A percentile compares a stretch with the other conserved stretches of the same genome.
These are phyloP conservation scores for Tricholoma bakamatsutake DNA, from an alignment of 768 basidiomycete genomes.

Conservation along the genomic window DNA sequence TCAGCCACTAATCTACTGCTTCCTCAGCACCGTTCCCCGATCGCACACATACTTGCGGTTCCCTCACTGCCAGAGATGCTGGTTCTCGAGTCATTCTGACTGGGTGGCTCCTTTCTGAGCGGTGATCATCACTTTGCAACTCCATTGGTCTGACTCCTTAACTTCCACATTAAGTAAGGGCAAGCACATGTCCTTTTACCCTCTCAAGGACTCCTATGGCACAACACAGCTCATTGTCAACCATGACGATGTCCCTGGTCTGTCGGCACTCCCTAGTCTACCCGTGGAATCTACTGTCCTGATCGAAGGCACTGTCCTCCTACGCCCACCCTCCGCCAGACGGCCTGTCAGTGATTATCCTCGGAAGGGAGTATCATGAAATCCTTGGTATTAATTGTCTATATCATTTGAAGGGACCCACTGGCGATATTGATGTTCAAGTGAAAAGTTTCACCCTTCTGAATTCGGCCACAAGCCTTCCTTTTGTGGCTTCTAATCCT, in stretches of 20 bases:
- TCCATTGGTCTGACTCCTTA: conserved; percentile 29
- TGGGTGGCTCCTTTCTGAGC: conserved; percentile 79
- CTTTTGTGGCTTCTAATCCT: conserved; percentile 80
- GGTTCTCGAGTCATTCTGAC: conserved; percentile 63
- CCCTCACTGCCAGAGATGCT: conserved; percentile 45
- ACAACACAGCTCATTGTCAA: conserved; percentile 73
- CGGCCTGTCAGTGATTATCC: conserved; percentile 43
- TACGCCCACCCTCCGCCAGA: conserved; percentile 56
- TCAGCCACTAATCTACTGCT: conserved; percentile 11
- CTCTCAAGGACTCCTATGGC: conserved; percentile 74
- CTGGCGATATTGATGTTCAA: conserved; percentile 78
- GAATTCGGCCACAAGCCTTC: conserved; percentile 73
- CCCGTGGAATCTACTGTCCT: conserved; percentile 77
- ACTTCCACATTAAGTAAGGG: conserved; percentile 51
- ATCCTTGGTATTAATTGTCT: conserved; percentile 9
- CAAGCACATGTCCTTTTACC: conserved; percentile 77
- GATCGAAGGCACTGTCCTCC: conserved; percentile 65
- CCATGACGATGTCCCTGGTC: conserved; percentile 30
- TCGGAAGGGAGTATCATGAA: conserved; percentile 10
- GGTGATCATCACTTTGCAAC: conserved; percentile 46
- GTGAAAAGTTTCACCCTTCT: conserved; percentile 67
- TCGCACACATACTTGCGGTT: conserved; percentile 61
- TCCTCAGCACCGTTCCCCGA: conserved; percentile 49
- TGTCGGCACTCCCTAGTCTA: conserved; percentile 46
- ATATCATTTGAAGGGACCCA: conserved; percentile 37